phyloP scores from a whole-genome alignment of 2,329 filamentous ascomycete genomes.

The Neobulgaria alba region DNA sequence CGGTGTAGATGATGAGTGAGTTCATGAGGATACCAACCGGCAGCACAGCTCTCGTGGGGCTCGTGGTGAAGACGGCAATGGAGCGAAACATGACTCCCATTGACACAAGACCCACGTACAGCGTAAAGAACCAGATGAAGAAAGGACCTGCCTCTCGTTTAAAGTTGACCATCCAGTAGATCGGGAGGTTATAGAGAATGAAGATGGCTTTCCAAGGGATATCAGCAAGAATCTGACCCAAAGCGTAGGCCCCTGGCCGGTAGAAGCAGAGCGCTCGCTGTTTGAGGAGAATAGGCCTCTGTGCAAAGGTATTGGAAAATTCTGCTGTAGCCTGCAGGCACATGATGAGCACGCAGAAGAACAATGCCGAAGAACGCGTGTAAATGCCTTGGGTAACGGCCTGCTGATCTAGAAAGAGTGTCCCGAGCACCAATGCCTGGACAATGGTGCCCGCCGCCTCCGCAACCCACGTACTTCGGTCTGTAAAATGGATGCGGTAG shows the following conservation, averaged over 20 bases:
- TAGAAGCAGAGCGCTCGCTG: not conserved
- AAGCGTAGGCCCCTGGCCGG: not conserved
- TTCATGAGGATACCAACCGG: not conserved
- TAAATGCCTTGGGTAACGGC: not conserved
- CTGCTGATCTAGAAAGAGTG: not conserved
- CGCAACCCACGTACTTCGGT: not conserved
- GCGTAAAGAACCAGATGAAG: not conserved
- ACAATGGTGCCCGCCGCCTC: not conserved
- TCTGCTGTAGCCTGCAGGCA: not conserved
- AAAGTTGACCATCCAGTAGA: not conserved
- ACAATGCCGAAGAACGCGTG: not conserved
- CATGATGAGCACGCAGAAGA: not conserved
- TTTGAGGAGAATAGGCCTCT: not conserved
- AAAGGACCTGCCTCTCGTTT: not conserved
- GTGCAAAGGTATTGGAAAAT: not conserved
- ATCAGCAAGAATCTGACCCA: not conserved
- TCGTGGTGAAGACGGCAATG: not conserved
- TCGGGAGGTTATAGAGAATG: not conserved
- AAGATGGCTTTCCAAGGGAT: not conserved
- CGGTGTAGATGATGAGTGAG: not conserved
- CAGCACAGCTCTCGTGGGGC: not conserved
- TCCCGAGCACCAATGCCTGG: not conserved
- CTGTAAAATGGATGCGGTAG: not conserved
- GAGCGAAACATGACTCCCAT: too few relatives aligned
- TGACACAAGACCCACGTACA: not conserved